Evolutionary conservation across 257 asterid species (phyloP).

Genomic region (Primulina huaijiensis): DNA sequence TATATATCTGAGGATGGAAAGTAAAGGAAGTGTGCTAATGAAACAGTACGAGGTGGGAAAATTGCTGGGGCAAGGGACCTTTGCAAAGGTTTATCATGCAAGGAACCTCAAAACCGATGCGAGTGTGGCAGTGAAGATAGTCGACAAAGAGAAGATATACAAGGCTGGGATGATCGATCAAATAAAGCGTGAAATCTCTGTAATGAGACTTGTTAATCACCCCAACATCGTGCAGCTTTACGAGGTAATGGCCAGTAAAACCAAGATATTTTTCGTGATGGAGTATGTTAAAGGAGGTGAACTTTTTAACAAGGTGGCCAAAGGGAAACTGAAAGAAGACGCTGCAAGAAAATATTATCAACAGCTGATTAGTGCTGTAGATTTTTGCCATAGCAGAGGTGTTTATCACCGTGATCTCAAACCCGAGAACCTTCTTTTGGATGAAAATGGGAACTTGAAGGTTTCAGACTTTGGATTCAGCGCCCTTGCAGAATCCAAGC

Average conservation of each 20-base stretch:
- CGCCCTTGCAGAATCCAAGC: slow-evolving; percentile 50
- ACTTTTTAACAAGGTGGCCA: slow-evolving; percentile 37
- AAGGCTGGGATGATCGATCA: slow-evolving; percentile 47
- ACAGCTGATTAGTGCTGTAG: slow-evolving; percentile 44
- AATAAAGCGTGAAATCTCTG: slow-evolving; percentile 46
- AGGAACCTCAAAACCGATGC: slow-evolving; percentile 44
- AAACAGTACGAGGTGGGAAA: slow-evolving; percentile 69
- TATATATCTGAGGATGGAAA: slow-evolving; percentile 46
- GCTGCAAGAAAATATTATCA: slow-evolving; percentile 42
- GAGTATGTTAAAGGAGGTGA: slow-evolving; percentile 49
- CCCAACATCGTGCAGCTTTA: slow-evolving; percentile 40
- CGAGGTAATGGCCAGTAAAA: slow-evolving; percentile 46
- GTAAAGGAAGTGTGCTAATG: slow-evolving; percentile 50
- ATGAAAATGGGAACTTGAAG: slow-evolving; percentile 39
- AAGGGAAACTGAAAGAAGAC: slow-evolving; percentile 46
- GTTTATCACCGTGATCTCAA: slow-evolving; percentile 47
- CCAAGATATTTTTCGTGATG: slow-evolving; percentile 42
- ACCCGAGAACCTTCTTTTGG: slow-evolving; percentile 46
- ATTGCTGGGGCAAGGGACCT: slow-evolving; percentile 83
- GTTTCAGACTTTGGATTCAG: slow-evolving; percentile 52
- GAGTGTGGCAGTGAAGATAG: slow-evolving; percentile 70
- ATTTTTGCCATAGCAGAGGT: slow-evolving; percentile 45
- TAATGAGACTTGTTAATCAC: slow-evolving; percentile 42
- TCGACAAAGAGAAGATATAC: slow-evolving; percentile 47
- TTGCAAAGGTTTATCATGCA: slow-evolving; percentile 80